Conservation (phyloP, 176 grass and related monocot species). For the Raddia guianensis region DNA sequence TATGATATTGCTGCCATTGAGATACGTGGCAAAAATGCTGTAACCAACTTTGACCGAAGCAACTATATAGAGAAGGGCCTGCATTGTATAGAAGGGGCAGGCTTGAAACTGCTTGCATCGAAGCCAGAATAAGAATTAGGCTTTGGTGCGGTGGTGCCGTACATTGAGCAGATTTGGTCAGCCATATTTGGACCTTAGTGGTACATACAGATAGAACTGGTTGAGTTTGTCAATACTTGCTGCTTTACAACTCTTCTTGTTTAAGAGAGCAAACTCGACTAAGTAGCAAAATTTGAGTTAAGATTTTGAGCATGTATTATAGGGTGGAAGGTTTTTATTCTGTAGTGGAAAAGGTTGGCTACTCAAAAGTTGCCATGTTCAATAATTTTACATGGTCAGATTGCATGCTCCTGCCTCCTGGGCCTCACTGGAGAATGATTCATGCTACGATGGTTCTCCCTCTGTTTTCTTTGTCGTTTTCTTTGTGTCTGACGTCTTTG, state of each 20-base stretch:
- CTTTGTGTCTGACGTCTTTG: too few relatives aligned
- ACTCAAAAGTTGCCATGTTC: conserved; percentile 12
- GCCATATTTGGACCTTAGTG: conserved; percentile 40
- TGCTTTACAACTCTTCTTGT: conserved; percentile 32
- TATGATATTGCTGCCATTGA: conserved; percentile 93
- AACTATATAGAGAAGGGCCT: conserved; percentile 70
- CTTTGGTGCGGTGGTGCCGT: conserved; percentile 14
- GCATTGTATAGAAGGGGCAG: conserved; percentile 59
- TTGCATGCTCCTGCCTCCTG: background rate
- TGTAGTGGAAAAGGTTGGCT: conserved; percentile 22
- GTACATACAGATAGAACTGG: conserved; percentile 65
- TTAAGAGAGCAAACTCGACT: conserved; percentile 1
- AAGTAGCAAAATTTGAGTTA: conserved; percentile 24
- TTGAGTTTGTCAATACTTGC: conserved; percentile 45
- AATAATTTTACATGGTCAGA: background rate
- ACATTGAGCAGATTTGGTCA: conserved; percentile 33
- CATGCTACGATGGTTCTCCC: background rate
- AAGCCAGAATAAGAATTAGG: conserved; percentile 50
- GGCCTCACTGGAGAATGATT: background rate
- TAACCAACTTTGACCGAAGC: conserved; percentile 96
- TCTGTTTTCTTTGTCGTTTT: too few relatives aligned
- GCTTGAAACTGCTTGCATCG: conserved; percentile 45
- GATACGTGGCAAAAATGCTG: conserved; percentile 86
- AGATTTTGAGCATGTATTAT: conserved; percentile 52
- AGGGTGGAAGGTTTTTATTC: conserved; percentile 40